Evolutionary conservation across 73 alveolate genomes (phyloP).

Genomic region (Tetrahymena malaccensis): DNA sequence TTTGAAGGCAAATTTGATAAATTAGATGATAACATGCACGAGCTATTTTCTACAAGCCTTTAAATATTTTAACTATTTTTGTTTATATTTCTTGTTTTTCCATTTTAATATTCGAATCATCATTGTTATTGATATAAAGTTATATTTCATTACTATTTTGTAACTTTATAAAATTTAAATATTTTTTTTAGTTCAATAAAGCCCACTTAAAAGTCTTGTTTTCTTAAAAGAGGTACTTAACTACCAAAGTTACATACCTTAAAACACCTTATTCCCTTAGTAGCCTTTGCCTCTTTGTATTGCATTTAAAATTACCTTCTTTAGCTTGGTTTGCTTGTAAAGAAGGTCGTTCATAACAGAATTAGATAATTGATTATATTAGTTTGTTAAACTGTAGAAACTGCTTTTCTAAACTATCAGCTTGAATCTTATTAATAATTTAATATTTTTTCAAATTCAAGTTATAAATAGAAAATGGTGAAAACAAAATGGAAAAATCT

Average conservation of each 20-base stretch:
- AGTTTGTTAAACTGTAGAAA: not conserved
- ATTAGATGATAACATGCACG: not conserved
- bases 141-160: not conserved
- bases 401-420: not conserved
- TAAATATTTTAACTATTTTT: not conserved
- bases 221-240: not conserved
- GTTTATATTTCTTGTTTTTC: not conserved
- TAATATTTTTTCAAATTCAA: not conserved
- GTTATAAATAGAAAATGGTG: too few species aligned
- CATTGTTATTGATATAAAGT: not conserved
- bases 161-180: not conserved
- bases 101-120: not conserved
- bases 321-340: not conserved
- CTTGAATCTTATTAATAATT: not conserved
- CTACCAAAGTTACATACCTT: not conserved
- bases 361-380: not conserved
- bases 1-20: not conserved
- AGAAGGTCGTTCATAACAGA: not conserved
- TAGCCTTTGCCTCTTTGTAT: not conserved
- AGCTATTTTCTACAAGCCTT: not conserved
- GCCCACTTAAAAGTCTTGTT: not conserved
- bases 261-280: not conserved
- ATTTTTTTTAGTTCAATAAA: not conserved
- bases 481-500: too few species aligned
- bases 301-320: not conserved